Evolutionary conservation across 2,329 filamentous ascomycete genomes (phyloP).

Genomic region (Trichophyton mentagrophytes): DNA sequence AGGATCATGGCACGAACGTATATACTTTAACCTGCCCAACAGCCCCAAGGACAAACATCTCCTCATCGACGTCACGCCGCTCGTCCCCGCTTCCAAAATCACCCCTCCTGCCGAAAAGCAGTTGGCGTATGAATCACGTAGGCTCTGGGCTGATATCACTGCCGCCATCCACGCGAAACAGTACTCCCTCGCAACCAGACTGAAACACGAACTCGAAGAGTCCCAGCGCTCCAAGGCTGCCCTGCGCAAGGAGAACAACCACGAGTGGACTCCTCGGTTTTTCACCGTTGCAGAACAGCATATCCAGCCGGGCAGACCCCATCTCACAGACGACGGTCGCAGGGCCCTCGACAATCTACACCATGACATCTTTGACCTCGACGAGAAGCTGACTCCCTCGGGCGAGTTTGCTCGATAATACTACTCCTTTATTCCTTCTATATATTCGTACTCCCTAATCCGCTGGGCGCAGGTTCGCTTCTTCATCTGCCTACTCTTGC

Average conservation of each 20-base stretch:
- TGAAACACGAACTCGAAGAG: constrained; percentile 90
- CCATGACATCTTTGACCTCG: constrained; percentile 38
- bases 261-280: constrained; percentile 74
- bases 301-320: constrained; percentile 48
- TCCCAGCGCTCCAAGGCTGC: constrained; percentile 72
- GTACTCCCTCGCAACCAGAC: constrained; percentile 66
- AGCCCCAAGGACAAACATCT: constrained; percentile 44
- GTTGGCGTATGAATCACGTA: constrained; percentile 76
- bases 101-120: constrained; percentile 67
- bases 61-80: constrained; percentile 77
- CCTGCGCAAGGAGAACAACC: constrained; percentile 56
- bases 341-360: constrained; percentile 45
- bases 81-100: constrained; percentile 65
- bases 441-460: neutral
- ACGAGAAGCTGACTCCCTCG: constrained; percentile 21
- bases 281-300: constrained; percentile 49
- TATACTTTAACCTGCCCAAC: constrained; percentile 45
- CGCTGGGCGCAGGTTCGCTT: no score
- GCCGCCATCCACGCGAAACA: constrained; percentile 73
- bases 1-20: constrained; percentile 69
- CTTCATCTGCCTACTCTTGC: no score
- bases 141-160: constrained; percentile 79
- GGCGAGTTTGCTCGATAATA: neutral
- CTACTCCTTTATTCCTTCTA: neutral
- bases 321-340: constrained; percentile 51